A percentile compares a stretch with the other conserved stretches of the same genome.
Evolutionary conservation across 2,329 filamentous ascomycete genomes (phyloP).

Genomic region (Epichloe aotearoae): DNA sequence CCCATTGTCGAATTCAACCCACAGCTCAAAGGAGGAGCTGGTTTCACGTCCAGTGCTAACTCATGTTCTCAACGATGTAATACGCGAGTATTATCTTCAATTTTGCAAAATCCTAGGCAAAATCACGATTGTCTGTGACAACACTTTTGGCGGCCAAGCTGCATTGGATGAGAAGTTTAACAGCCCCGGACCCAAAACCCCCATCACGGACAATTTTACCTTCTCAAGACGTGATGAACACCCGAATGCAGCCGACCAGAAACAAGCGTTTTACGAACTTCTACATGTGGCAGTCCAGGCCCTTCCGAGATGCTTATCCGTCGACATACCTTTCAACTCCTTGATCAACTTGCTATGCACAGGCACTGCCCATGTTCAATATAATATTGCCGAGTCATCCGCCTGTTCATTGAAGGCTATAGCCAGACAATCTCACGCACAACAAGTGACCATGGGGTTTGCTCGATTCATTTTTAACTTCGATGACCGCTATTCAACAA

Average conservation of each 20-base stretch:
- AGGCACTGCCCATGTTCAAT: slow-evolving; percentile 88
- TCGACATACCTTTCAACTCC: slow-evolving; percentile 83
- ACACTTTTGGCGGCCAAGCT: slow-evolving; percentile 92
- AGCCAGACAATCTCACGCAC: slow-evolving; percentile 80
- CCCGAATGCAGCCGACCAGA: slow-evolving; percentile 60
- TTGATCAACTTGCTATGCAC: slow-evolving; percentile 92
- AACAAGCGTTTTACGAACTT: slow-evolving; percentile 90
- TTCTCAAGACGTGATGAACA: slow-evolving; percentile 76
- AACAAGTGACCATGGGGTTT: slow-evolving; percentile 93
- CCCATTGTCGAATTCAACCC: slow-evolving; percentile 13
- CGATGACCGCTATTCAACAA: slow-evolving; percentile 91
- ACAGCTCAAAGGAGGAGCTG: slow-evolving; percentile 41
- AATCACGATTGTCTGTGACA: slow-evolving; percentile 92
- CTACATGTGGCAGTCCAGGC: slow-evolving; percentile 93
- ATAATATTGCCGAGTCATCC: slow-evolving; percentile 83
- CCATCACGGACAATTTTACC: slow-evolving; percentile 86
- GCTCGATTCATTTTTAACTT: slow-evolving; percentile 98
- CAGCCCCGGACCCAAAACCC: slow-evolving; percentile 78
- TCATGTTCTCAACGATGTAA: slow-evolving; percentile 55
- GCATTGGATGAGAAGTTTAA: slow-evolving; percentile 91
- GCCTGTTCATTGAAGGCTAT: slow-evolving; percentile 91
- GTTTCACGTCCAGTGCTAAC: slow-evolving; percentile 53
- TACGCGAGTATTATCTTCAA: slow-evolving; percentile 72
- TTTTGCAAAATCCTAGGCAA: slow-evolving; percentile 95
- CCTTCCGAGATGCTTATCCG: slow-evolving; percentile 81